Base-by-base conservation (phyloP, 2,329 filamentous ascomycete genomes). In the Aspergillus sp. region DNA sequence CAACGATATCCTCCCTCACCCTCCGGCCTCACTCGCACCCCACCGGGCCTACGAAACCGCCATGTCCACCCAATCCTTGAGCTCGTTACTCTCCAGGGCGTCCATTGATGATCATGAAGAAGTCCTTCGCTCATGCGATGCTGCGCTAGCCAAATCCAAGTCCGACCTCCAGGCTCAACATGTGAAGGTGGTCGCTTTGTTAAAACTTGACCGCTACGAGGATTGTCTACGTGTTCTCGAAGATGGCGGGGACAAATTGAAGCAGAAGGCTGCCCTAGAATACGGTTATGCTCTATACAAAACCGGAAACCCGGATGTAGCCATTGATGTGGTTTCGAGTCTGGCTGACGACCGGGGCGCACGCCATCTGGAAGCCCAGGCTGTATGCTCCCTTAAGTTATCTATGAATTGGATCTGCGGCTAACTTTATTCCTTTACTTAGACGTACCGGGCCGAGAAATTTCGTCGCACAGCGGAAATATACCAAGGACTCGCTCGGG, bases 281-380 rank as follows among this genome's bases (percentile, higher is more conserved):
- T 84, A 85, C 69, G 83, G 84, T 19, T 88, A 88, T 73, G 81
- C 82, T 24, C 74, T 87, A 45, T 88, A 88, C 73, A 88, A 86
- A 64, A 76, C 77, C 39, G 85, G 84, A 33, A 77, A 80, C 50
- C 75, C 83, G 24, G 75, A 79, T 23, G 79, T 84, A 66, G 85
- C 86, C 17, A 80, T 79, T 12, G 73, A 80, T 27, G 70, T 84
- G 27, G 82, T 83, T 23, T 74, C 77, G 11, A 69, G 68, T 4
- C 68, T 71, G 27, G 70, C 70, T 23, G 65, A 69, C 47, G 72
- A 74, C 23, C 77, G 84, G 65, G 85, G 84, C 39, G 79, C 81
- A 59, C 78, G 76, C 62, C 85, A 88, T 73, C 77, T 88, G 27
- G 81, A 86, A 61, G 85, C 85, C 44, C 86, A 88, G 73, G 82